Conservation (phyloP, 345 rosid genomes). For the Rhizophora mangle region DNA sequence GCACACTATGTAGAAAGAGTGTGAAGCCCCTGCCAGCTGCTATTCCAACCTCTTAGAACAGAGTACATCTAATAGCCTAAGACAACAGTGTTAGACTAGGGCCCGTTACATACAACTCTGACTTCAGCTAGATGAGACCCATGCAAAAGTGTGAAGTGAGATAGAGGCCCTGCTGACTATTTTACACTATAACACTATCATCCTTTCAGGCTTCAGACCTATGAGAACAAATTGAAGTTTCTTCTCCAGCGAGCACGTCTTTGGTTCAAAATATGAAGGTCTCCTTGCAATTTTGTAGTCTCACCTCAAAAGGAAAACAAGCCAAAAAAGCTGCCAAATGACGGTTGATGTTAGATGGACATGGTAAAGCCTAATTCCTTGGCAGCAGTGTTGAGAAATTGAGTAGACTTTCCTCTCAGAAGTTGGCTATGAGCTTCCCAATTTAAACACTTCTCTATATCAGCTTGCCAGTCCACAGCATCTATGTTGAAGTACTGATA, state of each 20-base stretch:
- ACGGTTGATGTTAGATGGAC: conserved; percentile 32
- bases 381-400: conserved; percentile 67
- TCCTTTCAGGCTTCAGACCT: neutral
- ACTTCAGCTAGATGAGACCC: too few relatives aligned
- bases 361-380: conserved; percentile 76
- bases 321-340: conserved; percentile 13
- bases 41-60: too few relatives aligned
- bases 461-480: conserved; percentile 70
- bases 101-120: too few relatives aligned
- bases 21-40: too few relatives aligned
- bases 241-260: neutral
- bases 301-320: conserved; percentile 14
- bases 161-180: too few relatives aligned
- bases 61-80: too few relatives aligned
- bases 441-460: conserved; percentile 68
- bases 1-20: too few relatives aligned
- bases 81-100: too few relatives aligned
- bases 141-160: too few relatives aligned
- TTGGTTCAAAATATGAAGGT: neutral
- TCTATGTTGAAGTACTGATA: conserved; percentile 48
- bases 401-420: conserved; percentile 58
- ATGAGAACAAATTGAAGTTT: conserved; percentile 1
- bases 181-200: neutral
- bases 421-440: conserved; percentile 91
- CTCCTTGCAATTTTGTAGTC: conserved; percentile 5